Evolutionary conservation across 306 rosid genomes (phyloP).

Genomic region (Cucurbita maxima): DNA sequence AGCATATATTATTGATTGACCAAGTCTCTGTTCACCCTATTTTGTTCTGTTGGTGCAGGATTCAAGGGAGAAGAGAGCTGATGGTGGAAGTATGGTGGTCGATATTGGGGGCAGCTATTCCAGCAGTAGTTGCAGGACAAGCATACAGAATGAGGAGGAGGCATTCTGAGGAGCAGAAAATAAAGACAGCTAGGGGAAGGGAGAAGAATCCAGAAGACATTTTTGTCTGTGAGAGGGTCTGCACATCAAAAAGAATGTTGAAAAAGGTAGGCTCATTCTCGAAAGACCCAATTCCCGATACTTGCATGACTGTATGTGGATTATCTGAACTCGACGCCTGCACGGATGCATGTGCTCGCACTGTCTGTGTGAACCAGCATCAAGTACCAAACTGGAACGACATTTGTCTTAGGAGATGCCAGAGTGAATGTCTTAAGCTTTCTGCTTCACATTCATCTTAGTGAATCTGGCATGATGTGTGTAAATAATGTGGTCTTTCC

Average conservation of each 20-base stretch:
- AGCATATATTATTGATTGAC: no score
- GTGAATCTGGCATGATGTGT: conserved; percentile 3
- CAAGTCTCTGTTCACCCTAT: not conserved
- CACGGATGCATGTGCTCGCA: conserved; percentile 88
- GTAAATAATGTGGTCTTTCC: not conserved
- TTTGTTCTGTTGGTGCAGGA: not conserved
- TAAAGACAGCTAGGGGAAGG: conserved; percentile 67
- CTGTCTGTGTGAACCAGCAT: conserved; percentile 87
- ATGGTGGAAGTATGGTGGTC: conserved; percentile 98
- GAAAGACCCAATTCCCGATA: conserved; percentile 90
- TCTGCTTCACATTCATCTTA: conserved; percentile 49
- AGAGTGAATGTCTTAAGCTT: conserved; percentile 83
- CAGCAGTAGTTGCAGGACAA: conserved; percentile 73
- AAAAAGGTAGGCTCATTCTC: conserved; percentile 83
- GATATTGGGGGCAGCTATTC: conserved; percentile 64
- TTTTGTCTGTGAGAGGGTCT: conserved; percentile 86
- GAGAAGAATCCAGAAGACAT: conserved; percentile 80
- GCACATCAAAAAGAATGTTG: conserved; percentile 86
- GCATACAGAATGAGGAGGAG: conserved; percentile 53
- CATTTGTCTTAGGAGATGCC: conserved; percentile 78
- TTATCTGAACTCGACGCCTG: conserved; percentile 87
- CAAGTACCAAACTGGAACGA: conserved; percentile 94
- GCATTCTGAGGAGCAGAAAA: conserved; percentile 49
- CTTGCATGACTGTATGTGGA: conserved; percentile 90
- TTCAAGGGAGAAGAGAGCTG: not conserved